A percentile compares a stretch with the other conserved stretches of the same genome.
These are phyloP conservation scores for Fraxinus ornus DNA, from an alignment of 305 asterid genomes.

Conservation along the genomic window DNA sequence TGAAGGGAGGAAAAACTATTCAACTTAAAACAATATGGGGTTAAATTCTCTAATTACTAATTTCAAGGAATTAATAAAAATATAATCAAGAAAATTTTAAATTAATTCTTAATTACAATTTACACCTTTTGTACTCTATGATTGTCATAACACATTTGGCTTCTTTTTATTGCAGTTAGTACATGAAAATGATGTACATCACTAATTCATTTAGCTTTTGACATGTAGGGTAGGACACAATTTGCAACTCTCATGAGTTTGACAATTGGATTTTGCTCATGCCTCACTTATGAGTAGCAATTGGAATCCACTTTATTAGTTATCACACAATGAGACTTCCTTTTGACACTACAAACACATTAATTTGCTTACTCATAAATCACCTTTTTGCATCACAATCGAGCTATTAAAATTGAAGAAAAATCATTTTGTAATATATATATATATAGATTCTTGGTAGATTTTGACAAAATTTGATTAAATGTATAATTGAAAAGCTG, in stretches of 20 bases:
- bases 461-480: too few relatives aligned
- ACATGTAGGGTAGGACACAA: conserved; percentile 45
- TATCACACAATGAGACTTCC: conserved; percentile 28
- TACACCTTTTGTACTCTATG: background rate
- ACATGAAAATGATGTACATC: conserved; percentile 11
- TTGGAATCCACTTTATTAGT: conserved; percentile 26
- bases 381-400: background rate
- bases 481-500: too few relatives aligned
- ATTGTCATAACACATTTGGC: conserved; percentile 7
- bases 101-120: background rate
- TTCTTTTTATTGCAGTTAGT: conserved; percentile 11
- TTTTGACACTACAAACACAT: conserved; percentile 44
- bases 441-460: too few relatives aligned
- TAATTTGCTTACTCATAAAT: background rate
- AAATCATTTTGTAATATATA: background rate
- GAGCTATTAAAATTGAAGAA: background rate
- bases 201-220: conserved; percentile 12
- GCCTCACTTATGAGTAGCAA: conserved; percentile 24
- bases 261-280: background rate
- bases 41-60: background rate
- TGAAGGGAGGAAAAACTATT: background rate
- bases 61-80: background rate
- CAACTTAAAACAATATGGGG: background rate
- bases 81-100: background rate
- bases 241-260: conserved; percentile 33